Base-by-base conservation (phyloP, 176 grass and related monocot genomes). In the Cenchrus fungigraminus region DNA sequence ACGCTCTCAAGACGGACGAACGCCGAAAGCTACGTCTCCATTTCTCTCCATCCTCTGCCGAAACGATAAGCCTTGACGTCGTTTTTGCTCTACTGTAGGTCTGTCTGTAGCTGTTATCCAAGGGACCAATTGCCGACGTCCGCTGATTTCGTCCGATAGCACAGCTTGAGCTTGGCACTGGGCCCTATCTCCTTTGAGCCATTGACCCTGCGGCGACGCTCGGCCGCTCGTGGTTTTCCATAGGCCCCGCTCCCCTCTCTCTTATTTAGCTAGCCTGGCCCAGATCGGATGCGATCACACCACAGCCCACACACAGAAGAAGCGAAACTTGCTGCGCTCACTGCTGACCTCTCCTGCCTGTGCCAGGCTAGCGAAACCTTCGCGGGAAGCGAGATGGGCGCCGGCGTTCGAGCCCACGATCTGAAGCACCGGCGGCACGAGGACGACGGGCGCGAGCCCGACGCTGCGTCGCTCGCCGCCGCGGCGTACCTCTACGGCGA, bases 401-500 rank as follows among this genome's bases (percentile, higher is more conserved):
- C 15, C 50, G n/a, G 67, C 32, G 34, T 56, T 45, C 51, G n/a
- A 61, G 42, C 51, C 22, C 50, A 19, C 31, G 80, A 87, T 17
- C 32, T 31, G 45, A 87, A 80, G 81, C 76, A 65, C 3, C 44
- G 8, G 31, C 29, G 74, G 29, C 84, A 83, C 12, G 40, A 3
- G 56, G 28, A 54, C 5, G 78, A 59, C n/a, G 59, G 9, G 12
- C 1, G 73, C 83, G 58, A 68, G 42, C 50, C 69, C 31, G 69
- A 34, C 8, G 69, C 5, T 57, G 60, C 32, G 50, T 83, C 69
- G 57, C 46, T 89, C 17, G 90, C 82, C 6, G 82, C 82, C 6
- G 82, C 16, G 16, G 31, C 80, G 25, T 85, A 87, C 49, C 83
- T 98, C 12, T 88, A 94, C 61, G 96, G 93, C 10, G 96, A 98